Percentiles rank a stretch among this genome's conserved stretches.
Conservation (phyloP, 1,284 basidiomycete species). For the Ceratobasidium theobromae region DNA sequence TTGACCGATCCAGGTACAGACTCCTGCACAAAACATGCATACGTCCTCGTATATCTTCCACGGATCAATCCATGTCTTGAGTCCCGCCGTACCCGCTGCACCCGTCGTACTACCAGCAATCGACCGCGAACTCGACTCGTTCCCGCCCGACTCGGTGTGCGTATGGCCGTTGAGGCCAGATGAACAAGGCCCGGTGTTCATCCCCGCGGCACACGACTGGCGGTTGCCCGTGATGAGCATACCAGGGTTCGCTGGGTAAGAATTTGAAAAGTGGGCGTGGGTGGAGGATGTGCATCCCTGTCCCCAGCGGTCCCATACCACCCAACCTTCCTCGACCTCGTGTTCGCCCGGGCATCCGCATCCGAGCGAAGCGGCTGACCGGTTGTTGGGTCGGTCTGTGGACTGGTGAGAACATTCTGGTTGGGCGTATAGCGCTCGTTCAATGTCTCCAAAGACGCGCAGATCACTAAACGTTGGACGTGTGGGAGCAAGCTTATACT, state of each 20-base stretch:
- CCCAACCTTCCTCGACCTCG: slow-evolving; percentile 29
- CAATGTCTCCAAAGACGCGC: slow-evolving; percentile 4
- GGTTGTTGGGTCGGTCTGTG: neutral
- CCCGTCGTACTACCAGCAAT: slow-evolving; percentile 45
- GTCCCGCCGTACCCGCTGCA: slow-evolving; percentile 43
- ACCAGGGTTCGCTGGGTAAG: too few relatives aligned
- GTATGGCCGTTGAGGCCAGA: slow-evolving; percentile 8
- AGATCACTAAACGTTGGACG: slow-evolving; percentile 14
- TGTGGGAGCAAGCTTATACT: slow-evolving; percentile 13
- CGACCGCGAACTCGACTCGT: neutral
- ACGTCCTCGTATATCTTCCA: slow-evolving; percentile 78
- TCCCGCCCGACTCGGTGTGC: neutral
- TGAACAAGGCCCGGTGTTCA: slow-evolving; percentile 26
- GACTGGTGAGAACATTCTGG: neutral
- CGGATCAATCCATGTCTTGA: slow-evolving; percentile 27
- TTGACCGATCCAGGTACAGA: slow-evolving; percentile 66
- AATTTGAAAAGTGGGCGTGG: too few relatives aligned
- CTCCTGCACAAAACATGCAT: slow-evolving; percentile 71
- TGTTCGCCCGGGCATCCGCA: neutral
- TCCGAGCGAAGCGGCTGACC: neutral
- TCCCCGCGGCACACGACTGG: slow-evolving; percentile 22
- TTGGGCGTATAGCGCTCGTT: slow-evolving; percentile 41
- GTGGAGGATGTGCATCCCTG: neutral
- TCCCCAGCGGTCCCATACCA: slow-evolving; percentile 29
- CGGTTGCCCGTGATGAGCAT: slow-evolving; percentile 1